A percentile compares a stretch with the other conserved stretches of the same genome.
Conservation (phyloP, 257 asterid genomes). For the Gentiana macrophylla region DNA sequence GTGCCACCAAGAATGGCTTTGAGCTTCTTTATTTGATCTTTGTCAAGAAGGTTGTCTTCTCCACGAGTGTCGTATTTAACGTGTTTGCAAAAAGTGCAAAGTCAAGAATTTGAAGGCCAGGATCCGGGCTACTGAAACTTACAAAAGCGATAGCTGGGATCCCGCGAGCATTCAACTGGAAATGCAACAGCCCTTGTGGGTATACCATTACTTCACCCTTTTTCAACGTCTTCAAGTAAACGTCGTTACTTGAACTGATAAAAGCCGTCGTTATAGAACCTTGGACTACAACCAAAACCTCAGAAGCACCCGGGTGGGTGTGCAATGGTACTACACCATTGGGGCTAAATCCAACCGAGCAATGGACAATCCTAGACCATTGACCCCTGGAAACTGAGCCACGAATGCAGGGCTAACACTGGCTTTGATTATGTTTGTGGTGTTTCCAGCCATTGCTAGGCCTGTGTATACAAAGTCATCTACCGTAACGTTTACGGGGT, state of each 20-base stretch:
- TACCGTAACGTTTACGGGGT: slow-evolving; percentile 27
- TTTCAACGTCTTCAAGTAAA: slow-evolving; percentile 39
- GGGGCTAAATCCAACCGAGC: slow-evolving; percentile 63
- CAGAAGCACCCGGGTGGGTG: slow-evolving; percentile 73
- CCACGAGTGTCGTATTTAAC: slow-evolving; percentile 33
- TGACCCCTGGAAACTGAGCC: slow-evolving; percentile 58
- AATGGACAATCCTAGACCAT: slow-evolving; percentile 64
- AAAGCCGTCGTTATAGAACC: slow-evolving; percentile 42
- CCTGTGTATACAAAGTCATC: slow-evolving; percentile 52
- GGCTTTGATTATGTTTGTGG: slow-evolving; percentile 53
- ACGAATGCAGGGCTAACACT: slow-evolving; percentile 48
- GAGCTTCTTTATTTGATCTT: slow-evolving; percentile 39
- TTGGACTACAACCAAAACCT: slow-evolving; percentile 36
- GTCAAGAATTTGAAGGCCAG: slow-evolving; percentile 58
- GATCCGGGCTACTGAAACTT: slow-evolving; percentile 51
- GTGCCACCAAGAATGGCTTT: slow-evolving; percentile 47
- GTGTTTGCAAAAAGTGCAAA: slow-evolving; percentile 48
- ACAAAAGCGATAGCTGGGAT: slow-evolving; percentile 37
- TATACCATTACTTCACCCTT: slow-evolving; percentile 57
- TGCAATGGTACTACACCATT: slow-evolving; percentile 63
- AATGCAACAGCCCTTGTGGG: slow-evolving; percentile 70
- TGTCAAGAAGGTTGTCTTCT: slow-evolving; percentile 50
- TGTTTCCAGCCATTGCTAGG: slow-evolving; percentile 40
- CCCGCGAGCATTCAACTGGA: slow-evolving; percentile 56
- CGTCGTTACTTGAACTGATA: slow-evolving; percentile 34